Evolutionary conservation across 2,329 filamentous ascomycete species (phyloP).

Genomic region (Alternaria sp.): DNA sequence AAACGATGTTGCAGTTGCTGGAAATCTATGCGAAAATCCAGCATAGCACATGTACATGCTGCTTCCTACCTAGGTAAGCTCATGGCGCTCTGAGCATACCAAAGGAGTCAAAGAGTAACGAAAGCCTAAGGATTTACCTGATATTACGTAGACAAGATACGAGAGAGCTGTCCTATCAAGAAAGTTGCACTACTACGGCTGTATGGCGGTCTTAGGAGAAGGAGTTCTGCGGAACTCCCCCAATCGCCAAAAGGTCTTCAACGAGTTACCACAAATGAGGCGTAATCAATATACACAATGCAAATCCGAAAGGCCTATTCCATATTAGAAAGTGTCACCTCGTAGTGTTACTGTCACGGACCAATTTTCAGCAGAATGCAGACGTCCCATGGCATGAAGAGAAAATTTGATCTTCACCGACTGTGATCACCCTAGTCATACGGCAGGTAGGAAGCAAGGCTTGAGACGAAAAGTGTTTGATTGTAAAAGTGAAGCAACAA

Average conservation of each 20-base stretch:
- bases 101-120: neutral
- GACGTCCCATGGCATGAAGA: neutral
- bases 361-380: neutral
- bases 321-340: no score
- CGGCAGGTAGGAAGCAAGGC: neutral
- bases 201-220: neutral
- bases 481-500: slow-evolving; percentile 4
- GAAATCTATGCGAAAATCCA: neutral
- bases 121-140: neutral
- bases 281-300: neutral
- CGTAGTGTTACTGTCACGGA: neutral
- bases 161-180: neutral
- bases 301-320: neutral
- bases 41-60: neutral
- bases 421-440: neutral
- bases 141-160: neutral
- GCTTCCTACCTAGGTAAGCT: neutral
- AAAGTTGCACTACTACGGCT: neutral
- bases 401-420: neutral
- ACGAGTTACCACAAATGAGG: neutral
- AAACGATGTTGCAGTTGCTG: neutral
- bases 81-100: no score
- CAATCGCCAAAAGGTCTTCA: neutral
- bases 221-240: neutral
- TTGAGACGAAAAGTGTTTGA: neutral